Evolutionary conservation across 805 yeast species (phyloP).

Genomic region (Yarrowia alimentaria): DNA sequence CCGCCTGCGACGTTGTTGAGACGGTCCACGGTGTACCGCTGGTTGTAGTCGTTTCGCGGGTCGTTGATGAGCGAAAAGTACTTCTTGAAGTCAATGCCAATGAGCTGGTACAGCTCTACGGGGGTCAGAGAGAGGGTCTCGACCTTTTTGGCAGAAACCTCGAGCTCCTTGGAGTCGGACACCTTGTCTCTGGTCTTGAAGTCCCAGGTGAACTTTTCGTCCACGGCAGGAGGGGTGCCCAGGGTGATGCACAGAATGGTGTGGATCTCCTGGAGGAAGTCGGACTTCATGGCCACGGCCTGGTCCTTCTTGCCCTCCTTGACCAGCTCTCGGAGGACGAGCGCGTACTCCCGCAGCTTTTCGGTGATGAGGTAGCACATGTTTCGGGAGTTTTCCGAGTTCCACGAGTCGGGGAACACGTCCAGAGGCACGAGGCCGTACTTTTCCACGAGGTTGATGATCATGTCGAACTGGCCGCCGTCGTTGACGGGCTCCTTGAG

Average conservation of each 20-base stretch:
- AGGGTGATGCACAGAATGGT: conserved; percentile 64
- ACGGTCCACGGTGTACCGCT: conserved; percentile 66
- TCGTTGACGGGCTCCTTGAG: conserved; percentile 67
- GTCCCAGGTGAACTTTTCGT: conserved; percentile 69
- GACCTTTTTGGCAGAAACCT: conserved; percentile 38
- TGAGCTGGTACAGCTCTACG: conserved; percentile 52
- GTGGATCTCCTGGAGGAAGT: conserved; percentile 61
- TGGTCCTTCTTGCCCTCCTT: conserved; percentile 45
- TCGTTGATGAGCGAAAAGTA: conserved; percentile 73
- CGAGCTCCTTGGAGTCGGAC: conserved; percentile 37
- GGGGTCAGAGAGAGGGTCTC: conserved; percentile 53
- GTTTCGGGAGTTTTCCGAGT: conserved; percentile 50
- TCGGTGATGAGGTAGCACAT: conserved; percentile 65
- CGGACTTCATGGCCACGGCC: conserved; percentile 41
- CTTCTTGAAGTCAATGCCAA: conserved; percentile 52
- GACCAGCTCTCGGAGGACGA: conserved; percentile 55
- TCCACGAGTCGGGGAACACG: conserved; percentile 65
- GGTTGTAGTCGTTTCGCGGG: conserved; percentile 69
- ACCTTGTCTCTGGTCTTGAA: conserved; percentile 65
- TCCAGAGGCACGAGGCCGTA: conserved; percentile 79
- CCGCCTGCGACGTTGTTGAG: conserved; percentile 72
- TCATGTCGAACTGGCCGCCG: conserved; percentile 90
- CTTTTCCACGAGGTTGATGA: conserved; percentile 69
- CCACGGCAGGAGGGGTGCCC: conserved; percentile 77
- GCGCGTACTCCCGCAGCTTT: conserved; percentile 76